Evolutionary conservation across 1,284 basidiomycete genomes (phyloP), one percentile per base, ranked within the genome.

Genomic region (Ceratobasidium sp.): DNA sequence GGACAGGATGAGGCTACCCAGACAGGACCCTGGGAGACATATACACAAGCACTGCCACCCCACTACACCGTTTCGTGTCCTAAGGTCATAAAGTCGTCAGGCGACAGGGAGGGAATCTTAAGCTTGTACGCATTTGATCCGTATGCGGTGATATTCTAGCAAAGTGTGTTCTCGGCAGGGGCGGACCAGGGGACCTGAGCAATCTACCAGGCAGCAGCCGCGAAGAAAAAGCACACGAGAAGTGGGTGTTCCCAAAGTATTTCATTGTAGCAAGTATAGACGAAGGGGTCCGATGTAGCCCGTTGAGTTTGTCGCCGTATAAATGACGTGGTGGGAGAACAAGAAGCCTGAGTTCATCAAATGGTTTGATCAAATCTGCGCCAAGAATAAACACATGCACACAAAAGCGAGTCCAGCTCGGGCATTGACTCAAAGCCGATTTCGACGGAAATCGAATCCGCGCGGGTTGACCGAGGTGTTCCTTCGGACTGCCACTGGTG

Each of bases 41-140:
- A n/a, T n/a, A n/a, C n/a, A n/a, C n/a, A n/a, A n/a, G n/a, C n/a
- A n/a, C n/a, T n/a, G n/a, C n/a, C n/a, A n/a, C n/a, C n/a, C n/a
- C n/a, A n/a, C n/a, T n/a, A n/a, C n/a, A 67, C 54, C 11, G n/a
- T 6, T 32, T 66, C 46, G 43, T 50, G 66, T 11, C 66, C 66
- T 11, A 41, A 38, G 6, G 57, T 21, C 23, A 38, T 58, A 58
- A 69, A 69, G 14, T 58, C 52, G 18, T 69, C 66, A 21, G 50
- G 5, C 7, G 66, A 69, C 52, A 69, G 32, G 14, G 66, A 57
- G 8, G 66, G 46, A 13, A 69, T 18, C 13, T 69, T 38, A n/a
- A 69, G 41, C 1, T 28, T 35, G 13, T 54, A 52, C 13, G 46
- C 66, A 43, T 58, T 57, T 5, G 52, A 43, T 23, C 66, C 66